These are phyloP conservation scores for Nakazawaea anatomiae DNA, from an alignment of 805 yeast species.

Conservation along the genomic window DNA sequence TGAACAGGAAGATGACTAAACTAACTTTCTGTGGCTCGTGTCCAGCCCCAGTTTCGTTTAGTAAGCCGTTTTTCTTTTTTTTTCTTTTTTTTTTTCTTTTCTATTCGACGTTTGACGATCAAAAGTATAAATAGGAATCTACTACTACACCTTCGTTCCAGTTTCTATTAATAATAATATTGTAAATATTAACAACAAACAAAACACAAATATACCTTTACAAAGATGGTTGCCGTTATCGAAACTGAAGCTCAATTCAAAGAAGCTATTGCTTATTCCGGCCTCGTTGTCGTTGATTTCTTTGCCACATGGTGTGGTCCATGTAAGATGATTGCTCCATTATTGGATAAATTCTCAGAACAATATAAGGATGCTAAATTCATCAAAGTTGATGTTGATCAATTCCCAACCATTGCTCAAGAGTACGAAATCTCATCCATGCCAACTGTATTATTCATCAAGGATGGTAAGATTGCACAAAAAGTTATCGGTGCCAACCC, in stretches of 20 bases:
- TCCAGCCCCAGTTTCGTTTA: neutral
- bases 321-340: constrained; percentile 95
- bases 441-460: constrained; percentile 70
- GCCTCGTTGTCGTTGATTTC: constrained; percentile 89
- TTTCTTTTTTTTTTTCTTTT: neutral
- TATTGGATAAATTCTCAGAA: constrained; percentile 73
- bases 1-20: neutral
- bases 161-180: too few relatives aligned
- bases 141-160: too few relatives aligned
- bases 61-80: neutral
- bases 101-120: neutral
- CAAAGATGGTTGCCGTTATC: constrained; percentile 44
- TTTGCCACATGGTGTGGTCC: constrained; percentile 99
- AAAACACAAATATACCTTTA: too few relatives aligned
- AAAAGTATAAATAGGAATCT: too few relatives aligned
- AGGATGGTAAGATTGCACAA: constrained; percentile 72
- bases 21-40: neutral
- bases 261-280: constrained; percentile 53
- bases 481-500: constrained; percentile 90
- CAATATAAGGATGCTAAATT: constrained; percentile 67
- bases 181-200: neutral
- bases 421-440: constrained; percentile 49
- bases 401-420: constrained; percentile 70
- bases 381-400: constrained; percentile 90
- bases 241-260: constrained; percentile 51